Percentiles rank a stretch among this genome's conserved stretches.
Conservation (phyloP, 192 early-diverging fungal genomes). For the Podila verticillata region DNA sequence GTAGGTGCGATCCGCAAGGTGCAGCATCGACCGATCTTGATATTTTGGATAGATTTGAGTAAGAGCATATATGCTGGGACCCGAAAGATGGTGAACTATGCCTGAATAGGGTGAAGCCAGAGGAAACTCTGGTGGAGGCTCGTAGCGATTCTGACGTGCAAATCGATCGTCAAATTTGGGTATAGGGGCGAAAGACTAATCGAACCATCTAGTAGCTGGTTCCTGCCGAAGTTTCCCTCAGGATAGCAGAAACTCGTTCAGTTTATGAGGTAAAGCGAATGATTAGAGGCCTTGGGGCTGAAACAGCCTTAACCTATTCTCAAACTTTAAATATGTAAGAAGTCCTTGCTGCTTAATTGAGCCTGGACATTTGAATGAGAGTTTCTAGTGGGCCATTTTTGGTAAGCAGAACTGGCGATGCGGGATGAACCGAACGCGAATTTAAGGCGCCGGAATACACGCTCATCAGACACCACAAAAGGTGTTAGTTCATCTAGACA, state of each 20-base stretch:
- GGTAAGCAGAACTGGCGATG: conserved; percentile 91
- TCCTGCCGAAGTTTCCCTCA: conserved; percentile 87
- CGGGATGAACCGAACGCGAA: conserved; percentile 85
- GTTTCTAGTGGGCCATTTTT: conserved; percentile 92
- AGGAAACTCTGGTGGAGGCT: conserved; percentile 84
- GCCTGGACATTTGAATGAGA: conserved; percentile 73
- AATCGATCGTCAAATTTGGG: conserved; percentile 83
- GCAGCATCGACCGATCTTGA: conserved; percentile 66
- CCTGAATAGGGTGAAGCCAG: conserved; percentile 85
- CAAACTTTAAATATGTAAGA: conserved; percentile 89
- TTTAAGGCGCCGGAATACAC: conserved; percentile 79
- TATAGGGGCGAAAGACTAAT: conserved; percentile 87
- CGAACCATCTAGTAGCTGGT: conserved; percentile 89
- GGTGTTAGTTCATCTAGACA: conserved; percentile 84
- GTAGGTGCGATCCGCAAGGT: conserved; percentile 39
- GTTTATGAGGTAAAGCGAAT: conserved; percentile 87
- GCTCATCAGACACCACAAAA: conserved; percentile 84
- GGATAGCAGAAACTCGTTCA: conserved; percentile 82
- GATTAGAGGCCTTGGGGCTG: conserved; percentile 84
- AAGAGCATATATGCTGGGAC: conserved; percentile 80
- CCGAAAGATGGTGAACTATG: conserved; percentile 88
- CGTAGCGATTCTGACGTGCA: conserved; percentile 81
- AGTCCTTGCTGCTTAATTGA: conserved; percentile 75
- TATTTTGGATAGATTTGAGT: conserved; percentile 62
- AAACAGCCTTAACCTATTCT: conserved; percentile 83